Evolutionary conservation across 2,329 filamentous ascomycete species (phyloP).

Genomic region (Aspergillus tamarii): DNA sequence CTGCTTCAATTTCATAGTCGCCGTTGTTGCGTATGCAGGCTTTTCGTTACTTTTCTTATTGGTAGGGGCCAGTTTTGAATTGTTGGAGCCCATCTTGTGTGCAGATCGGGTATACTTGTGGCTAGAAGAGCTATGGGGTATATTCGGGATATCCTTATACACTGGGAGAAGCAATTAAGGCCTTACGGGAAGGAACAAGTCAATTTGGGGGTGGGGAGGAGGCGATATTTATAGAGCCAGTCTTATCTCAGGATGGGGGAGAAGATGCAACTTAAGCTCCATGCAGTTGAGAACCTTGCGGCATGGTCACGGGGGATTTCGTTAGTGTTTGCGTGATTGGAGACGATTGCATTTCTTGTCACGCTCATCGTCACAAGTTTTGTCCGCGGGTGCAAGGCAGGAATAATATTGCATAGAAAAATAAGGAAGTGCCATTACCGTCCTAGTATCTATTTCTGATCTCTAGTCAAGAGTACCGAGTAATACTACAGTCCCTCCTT

Average conservation of each 20-base stretch:
- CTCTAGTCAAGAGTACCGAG: neutral
- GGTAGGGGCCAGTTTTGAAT: neutral
- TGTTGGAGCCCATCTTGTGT: slow-evolving; percentile 1
- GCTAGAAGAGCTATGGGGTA: neutral
- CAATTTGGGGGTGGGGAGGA: neutral
- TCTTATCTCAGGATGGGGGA: neutral
- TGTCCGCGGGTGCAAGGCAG: neutral
- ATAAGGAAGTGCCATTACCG: neutral
- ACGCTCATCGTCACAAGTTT: neutral
- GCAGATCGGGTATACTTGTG: neutral
- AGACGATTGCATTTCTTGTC: neutral
- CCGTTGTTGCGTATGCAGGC: neutral
- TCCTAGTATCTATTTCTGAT: neutral
- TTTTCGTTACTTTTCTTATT: neutral
- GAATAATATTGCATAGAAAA: neutral
- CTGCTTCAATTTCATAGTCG: neutral
- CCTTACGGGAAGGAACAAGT: neutral
- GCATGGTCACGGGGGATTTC: neutral
- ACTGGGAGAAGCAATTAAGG: neutral
- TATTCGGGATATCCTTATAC: neutral
- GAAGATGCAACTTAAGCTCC: slow-evolving; percentile 1
- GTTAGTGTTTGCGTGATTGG: neutral
- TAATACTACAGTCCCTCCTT: neutral
- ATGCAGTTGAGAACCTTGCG: slow-evolving; percentile 2
- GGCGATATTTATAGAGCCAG: slow-evolving; percentile 2